Base-by-base conservation (phyloP, 768 basidiomycete genomes). In the Phanerodontia chrysosporium region DNA sequence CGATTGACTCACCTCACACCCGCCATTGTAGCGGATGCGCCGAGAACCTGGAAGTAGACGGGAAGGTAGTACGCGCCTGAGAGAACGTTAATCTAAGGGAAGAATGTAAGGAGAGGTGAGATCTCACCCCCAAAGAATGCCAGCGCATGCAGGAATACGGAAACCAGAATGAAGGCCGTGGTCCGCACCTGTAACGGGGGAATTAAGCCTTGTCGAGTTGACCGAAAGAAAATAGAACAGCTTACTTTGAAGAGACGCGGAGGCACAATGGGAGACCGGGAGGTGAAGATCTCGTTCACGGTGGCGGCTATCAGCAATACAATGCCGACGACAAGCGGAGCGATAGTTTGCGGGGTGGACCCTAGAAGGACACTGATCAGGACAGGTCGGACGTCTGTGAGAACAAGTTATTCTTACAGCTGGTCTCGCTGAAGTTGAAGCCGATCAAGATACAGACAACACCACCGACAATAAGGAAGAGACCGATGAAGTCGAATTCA, bases 21-120 rank as follows among this genome's bases (percentile, higher is more conserved):
- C 27, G 89, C 80, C 48, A 73, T 77, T 0, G 88, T 90, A 6
- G 90, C 88, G 8, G 87, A 87, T 0, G 88, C 78, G 0, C 90
- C 90, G 13, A 91, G 79, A 2, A 87, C 81, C 74, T 93, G 90
- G 72, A 80, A 93, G 68, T 87, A 93, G 2, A 92, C 67, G 0
- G 90, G 90, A 7, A 92, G 77, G 64, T 91, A 91, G 66, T 75
- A 87, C 45, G 83, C 80, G 29, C 79, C 80, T 80, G 48, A 42
- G 12, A 46, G 18, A 9, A 22, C 25, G 45, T 55, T 5, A 56
- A n/a, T 18, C 36, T 25, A 42, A 30, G 46, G 45, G 39, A 35
- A 36, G 44, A 35, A 36, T 45, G 25, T 29, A 39, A 39, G 29
- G 24, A 25, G n/a, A n/a, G 49, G 12, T 10, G 24, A 27, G n/a